Evolutionary conservation across 1,139 yeast species (phyloP).

Genomic region (Kodamaea suecica): DNA sequence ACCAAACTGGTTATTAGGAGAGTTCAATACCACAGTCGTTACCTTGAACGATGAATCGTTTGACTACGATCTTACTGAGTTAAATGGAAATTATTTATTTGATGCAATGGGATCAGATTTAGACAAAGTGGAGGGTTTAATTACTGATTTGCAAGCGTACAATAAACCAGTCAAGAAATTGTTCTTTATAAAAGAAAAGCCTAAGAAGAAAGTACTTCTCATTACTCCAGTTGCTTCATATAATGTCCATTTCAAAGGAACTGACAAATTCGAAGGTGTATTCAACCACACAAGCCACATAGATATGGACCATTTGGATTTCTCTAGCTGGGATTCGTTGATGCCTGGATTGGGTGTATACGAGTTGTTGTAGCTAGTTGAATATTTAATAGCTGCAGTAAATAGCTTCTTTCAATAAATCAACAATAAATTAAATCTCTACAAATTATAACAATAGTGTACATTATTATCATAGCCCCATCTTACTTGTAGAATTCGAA

Average conservation of each 20-base stretch:
- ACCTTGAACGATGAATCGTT: conserved; percentile 16
- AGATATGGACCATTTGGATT: conserved; percentile 70
- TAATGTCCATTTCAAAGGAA: conserved; percentile 19
- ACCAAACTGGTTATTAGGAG: conserved; percentile 80
- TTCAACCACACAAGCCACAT: conserved; percentile 52
- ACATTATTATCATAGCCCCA: neutral
- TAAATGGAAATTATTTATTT: conserved; percentile 24
- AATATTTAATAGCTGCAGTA: no score
- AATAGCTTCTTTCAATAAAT: no score
- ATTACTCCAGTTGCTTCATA: conserved; percentile 53
- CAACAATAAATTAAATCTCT: neutral
- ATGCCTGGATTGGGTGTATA: conserved; percentile 61
- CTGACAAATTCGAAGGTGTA: conserved; percentile 19
- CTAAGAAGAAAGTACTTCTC: conserved; percentile 24
- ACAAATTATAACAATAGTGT: neutral
- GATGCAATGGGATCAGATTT: conserved; percentile 60
- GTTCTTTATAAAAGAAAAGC: conserved; percentile 5
- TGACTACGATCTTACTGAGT: conserved; percentile 11
- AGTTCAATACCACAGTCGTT: conserved; percentile 18
- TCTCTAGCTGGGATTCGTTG: conserved; percentile 40
- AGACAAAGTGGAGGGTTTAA: conserved; percentile 20
- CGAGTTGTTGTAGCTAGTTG: conserved; percentile 25
- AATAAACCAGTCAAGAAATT: no score
- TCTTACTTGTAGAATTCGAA: conserved; percentile 89
- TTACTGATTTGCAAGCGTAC: conserved; percentile 13